Conservation (phyloP, 108 stramenopile genomes). For the Cyclotella cryptica region DNA sequence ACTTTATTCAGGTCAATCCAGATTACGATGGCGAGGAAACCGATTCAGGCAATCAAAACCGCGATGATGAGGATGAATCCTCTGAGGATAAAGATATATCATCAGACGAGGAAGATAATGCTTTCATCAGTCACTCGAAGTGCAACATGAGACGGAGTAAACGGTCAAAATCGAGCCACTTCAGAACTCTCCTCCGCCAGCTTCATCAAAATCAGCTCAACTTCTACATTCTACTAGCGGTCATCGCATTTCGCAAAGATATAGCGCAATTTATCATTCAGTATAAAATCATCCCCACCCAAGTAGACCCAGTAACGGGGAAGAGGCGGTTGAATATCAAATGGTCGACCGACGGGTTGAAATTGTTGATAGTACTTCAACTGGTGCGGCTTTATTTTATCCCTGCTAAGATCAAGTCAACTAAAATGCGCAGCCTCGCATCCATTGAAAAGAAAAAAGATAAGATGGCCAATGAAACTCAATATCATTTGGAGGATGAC, state of each 20-base stretch:
- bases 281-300: conserved; percentile 12
- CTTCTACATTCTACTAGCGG: conserved; percentile 46
- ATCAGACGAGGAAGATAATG: not conserved
- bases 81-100: not conserved
- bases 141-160: not conserved
- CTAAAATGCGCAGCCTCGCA: not conserved
- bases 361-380: conserved; percentile 61
- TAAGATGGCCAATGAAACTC: not conserved
- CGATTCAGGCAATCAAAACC: too few species aligned
- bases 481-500: not conserved
- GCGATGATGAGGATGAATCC: not conserved
- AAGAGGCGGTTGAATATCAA: conserved; percentile 20
- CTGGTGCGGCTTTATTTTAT: conserved; percentile 46
- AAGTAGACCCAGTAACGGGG: conserved; percentile 17
- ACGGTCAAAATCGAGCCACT: not conserved
- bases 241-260: conserved; percentile 76
- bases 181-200: not conserved
- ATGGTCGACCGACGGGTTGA: conserved; percentile 56
- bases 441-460: not conserved
- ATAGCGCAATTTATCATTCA: conserved; percentile 30
- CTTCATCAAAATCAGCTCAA: not conserved
- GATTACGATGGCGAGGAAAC: not conserved
- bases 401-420: not conserved
- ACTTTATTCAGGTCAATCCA: not conserved
- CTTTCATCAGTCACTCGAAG: not conserved